A percentile compares a stretch with the other conserved stretches of the same genome.
Evolutionary conservation across 768 basidiomycete species (phyloP).

Genomic region (Sutorius australiensis): DNA sequence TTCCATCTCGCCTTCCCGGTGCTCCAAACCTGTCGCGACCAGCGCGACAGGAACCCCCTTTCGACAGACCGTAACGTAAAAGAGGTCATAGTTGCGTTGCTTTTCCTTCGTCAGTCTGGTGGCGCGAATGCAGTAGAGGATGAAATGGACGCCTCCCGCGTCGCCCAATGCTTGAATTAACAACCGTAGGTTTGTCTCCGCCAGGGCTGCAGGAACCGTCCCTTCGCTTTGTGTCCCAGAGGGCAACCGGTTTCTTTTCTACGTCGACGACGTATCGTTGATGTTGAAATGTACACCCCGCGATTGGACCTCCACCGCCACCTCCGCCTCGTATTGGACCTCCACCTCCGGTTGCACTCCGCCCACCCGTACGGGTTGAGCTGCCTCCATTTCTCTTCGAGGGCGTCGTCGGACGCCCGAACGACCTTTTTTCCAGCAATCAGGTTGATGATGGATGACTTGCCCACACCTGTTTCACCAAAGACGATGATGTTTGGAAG

Average conservation of each 20-base stretch:
- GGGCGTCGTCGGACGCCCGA: background rate
- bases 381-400: too few species aligned
- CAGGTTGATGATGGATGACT: slow-evolving; percentile 12
- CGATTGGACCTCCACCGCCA: background rate
- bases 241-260: background rate
- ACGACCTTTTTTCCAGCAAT: background rate
- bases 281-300: slow-evolving; percentile 4
- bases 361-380: background rate
- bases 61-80: too few species aligned
- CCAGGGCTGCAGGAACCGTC: background rate
- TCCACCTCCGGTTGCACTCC: background rate
- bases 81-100: slow-evolving; percentile 32
- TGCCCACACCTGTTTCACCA: slow-evolving; percentile 3
- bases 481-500: slow-evolving; percentile 4
- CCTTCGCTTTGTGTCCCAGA: slow-evolving; percentile 5
- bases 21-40: too few species aligned
- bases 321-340: background rate
- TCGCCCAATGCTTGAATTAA: background rate
- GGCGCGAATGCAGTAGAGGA: background rate
- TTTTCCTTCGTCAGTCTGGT: background rate
- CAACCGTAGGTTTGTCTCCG: background rate
- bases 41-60: too few species aligned
- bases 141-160: background rate
- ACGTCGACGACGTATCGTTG: background rate
- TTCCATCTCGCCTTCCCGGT: slow-evolving; percentile 19